phyloP scores from a whole-genome alignment of 306 rosid species.

The Sicyos edulis region DNA sequence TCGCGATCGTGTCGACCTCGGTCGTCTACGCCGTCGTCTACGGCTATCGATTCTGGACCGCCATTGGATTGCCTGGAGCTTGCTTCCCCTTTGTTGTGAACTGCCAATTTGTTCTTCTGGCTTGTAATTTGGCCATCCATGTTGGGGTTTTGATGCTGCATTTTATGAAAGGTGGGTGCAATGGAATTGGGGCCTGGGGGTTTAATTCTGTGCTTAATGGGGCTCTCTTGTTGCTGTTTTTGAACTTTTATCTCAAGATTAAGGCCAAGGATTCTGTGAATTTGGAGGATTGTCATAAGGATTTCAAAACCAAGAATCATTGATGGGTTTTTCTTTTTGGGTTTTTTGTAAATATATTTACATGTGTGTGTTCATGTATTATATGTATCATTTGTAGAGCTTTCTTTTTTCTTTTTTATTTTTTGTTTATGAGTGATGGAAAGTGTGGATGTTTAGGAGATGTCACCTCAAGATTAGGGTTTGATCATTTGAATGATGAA shows the following conservation, averaged over 20 bases:
- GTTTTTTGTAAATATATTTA: too few species aligned
- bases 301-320: background rate
- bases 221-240: constrained; percentile 43
- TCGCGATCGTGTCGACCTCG: constrained; percentile 65
- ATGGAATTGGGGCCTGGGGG: constrained; percentile 81
- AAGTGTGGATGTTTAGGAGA: too few species aligned
- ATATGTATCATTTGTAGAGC: too few species aligned
- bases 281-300: constrained; percentile 1
- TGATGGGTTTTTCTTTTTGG: background rate
- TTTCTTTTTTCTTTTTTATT: too few species aligned
- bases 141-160: constrained; percentile 65
- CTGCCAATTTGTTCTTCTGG: constrained; percentile 54
- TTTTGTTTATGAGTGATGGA: too few species aligned
- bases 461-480: too few species aligned
- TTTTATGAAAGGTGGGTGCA: constrained; percentile 62
- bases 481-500: too few species aligned
- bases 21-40: constrained; percentile 48
- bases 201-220: constrained; percentile 61
- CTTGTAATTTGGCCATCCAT: constrained; percentile 62
- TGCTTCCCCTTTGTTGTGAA: constrained; percentile 53
- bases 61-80: constrained; percentile 47
- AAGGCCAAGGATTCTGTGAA: constrained; percentile 14
- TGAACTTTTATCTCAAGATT: constrained; percentile 53
- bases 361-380: too few species aligned
- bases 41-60: constrained; percentile 68